Percentiles rank a stretch among this genome's conserved stretches.
These are phyloP conservation scores for Tylopilus balloui DNA, from an alignment of 768 basidiomycete species.

Conservation along the genomic window DNA sequence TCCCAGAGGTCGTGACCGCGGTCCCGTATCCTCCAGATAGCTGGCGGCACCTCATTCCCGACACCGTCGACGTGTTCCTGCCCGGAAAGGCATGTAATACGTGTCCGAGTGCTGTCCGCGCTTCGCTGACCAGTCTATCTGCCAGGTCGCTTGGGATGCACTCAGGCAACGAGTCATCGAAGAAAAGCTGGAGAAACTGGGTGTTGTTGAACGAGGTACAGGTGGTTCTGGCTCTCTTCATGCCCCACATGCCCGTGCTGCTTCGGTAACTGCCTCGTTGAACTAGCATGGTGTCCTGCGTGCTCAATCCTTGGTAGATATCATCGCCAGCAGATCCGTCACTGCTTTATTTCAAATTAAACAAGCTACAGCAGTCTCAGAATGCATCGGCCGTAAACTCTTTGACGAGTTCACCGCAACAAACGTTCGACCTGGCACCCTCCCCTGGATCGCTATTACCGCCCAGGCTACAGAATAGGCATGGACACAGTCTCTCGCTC, in stretches of 20 bases:
- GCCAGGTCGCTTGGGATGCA: slow-evolving; percentile 67
- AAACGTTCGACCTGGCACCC: slow-evolving; percentile 47
- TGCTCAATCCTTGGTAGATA: slow-evolving; percentile 46
- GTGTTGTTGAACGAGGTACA: slow-evolving; percentile 69
- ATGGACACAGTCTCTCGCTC: slow-evolving; percentile 73
- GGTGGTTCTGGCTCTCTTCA: slow-evolving; percentile 53
- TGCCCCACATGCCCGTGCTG: slow-evolving; percentile 76
- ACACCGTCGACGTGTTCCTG: slow-evolving; percentile 73
- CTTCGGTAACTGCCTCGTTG: slow-evolving; percentile 57
- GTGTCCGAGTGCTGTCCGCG: slow-evolving; percentile 5
- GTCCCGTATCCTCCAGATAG: slow-evolving; percentile 63
- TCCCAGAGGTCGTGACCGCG: slow-evolving; percentile 40
- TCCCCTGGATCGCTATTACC: slow-evolving; percentile 43
- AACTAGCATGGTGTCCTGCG: slow-evolving; percentile 14
- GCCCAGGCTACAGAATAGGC: slow-evolving; percentile 47
- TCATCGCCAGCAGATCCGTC: slow-evolving; percentile 89
- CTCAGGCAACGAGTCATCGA: slow-evolving; percentile 72
- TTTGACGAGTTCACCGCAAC: slow-evolving; percentile 62
- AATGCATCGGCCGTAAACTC: slow-evolving; percentile 48
- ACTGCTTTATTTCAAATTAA: slow-evolving; percentile 74
- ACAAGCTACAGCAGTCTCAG: slow-evolving; percentile 77
- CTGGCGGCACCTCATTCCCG: slow-evolving; percentile 54
- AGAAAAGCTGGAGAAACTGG: slow-evolving; percentile 74
- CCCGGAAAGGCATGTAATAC: slow-evolving; percentile 62
- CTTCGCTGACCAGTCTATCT: slow-evolving; percentile 4